phyloP scores from a whole-genome alignment of 208 protist genomes.

The Trichomonas vaginalis region DNA sequence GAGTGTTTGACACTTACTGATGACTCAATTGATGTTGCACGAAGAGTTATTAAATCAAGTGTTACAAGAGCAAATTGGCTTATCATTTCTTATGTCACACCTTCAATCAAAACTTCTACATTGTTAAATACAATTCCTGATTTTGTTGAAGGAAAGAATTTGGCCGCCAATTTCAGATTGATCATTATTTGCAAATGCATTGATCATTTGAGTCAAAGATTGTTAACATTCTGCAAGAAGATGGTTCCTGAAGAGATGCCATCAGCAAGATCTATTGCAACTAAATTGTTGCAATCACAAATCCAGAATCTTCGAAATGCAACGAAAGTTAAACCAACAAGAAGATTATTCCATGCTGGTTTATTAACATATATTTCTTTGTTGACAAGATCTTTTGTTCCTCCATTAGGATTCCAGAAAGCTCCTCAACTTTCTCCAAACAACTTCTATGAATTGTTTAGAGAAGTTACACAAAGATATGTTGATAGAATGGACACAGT shows the following conservation, averaged over 20 bases:
- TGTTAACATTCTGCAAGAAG: background rate
- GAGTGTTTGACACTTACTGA: background rate
- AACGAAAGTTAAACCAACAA: background rate
- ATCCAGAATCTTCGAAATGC: background rate
- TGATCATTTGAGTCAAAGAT: background rate
- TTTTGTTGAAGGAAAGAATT: background rate
- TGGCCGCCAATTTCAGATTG: background rate
- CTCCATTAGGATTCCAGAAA: background rate
- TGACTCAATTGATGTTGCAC: background rate
- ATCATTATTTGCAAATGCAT: background rate
- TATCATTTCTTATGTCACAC: background rate
- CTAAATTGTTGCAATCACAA: background rate
- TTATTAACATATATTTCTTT: background rate
- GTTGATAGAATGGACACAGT: background rate
- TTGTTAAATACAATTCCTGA: background rate
- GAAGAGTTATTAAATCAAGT: background rate
- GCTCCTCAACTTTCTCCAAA: background rate
- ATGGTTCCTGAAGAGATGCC: background rate
- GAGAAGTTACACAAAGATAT: background rate
- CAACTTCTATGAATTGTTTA: background rate
- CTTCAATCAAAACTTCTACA: background rate
- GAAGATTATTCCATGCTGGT: background rate
- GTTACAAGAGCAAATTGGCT: background rate
- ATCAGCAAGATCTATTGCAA: background rate
- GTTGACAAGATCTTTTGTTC: background rate